These are phyloP conservation scores for Volvox carteri DNA, from an alignment of 163 green algal genomes.

Conservation along the genomic window DNA sequence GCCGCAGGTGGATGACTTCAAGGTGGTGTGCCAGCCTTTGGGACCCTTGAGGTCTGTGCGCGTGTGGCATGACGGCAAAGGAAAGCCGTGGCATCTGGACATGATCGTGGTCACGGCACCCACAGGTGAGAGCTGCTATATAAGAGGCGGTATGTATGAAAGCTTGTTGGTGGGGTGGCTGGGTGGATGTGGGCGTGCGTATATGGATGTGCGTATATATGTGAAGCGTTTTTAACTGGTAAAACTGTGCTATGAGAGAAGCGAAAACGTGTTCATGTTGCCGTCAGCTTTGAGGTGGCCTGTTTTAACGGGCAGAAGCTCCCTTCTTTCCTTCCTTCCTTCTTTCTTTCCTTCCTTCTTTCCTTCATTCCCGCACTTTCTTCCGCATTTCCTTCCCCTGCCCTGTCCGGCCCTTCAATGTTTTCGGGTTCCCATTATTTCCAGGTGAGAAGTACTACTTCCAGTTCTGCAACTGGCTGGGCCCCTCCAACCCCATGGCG, in stretches of 20 bases:
- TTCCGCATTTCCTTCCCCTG: too few relatives aligned
- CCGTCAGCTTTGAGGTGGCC: too few relatives aligned
- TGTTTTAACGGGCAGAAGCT: too few relatives aligned
- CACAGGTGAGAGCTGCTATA: conserved; percentile 44
- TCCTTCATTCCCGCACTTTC: too few relatives aligned
- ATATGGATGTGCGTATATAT: neutral
- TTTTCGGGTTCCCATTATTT: too few relatives aligned
- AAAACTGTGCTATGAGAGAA: too few relatives aligned
- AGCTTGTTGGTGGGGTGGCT: too few relatives aligned
- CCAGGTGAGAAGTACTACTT: conserved; percentile 71
- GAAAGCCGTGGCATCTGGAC: conserved; percentile 74
- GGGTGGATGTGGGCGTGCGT: neutral
- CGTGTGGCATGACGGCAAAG: conserved; percentile 66
- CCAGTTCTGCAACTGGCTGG: conserved; percentile 69
- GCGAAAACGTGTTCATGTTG: too few relatives aligned
- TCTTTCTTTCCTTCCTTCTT: neutral
- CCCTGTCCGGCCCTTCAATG: too few relatives aligned
- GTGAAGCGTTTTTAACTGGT: too few relatives aligned
- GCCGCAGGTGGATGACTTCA: conserved; percentile 65
- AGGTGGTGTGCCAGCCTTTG: conserved; percentile 57
- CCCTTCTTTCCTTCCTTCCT: neutral
- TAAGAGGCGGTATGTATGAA: too few relatives aligned
- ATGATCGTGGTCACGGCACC: conserved; percentile 61
- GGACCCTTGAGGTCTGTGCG: conserved; percentile 55
- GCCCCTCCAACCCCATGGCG: conserved; percentile 31